Evolutionary conservation across 225 moss, liverwort and hornwort species (phyloP), one percentile per base, ranked within the genome.

Genomic region (Bryum argenteum): DNA sequence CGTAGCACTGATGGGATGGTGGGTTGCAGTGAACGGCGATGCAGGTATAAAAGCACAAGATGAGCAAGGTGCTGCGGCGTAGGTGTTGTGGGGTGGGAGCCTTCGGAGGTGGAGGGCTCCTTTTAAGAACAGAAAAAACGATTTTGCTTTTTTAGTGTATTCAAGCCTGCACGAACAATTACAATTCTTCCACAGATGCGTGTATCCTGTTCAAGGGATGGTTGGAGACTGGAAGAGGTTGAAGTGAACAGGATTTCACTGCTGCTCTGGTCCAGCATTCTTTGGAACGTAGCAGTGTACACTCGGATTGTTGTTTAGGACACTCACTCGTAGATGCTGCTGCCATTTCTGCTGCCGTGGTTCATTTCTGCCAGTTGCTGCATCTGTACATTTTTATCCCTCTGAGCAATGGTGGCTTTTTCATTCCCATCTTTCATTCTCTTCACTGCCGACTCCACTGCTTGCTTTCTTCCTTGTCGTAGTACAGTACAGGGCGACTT

Each of bases 311-410:
- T 70, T 78, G 75, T 80, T 66, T 78, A 78, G 80, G 66, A 78
- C 70, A 69, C 66, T 73, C 70, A 69, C 66, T 73, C 17, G 42
- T 83, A 87, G 83, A 72, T 77, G 72, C 76, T 81, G 72, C 76
- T 81, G 77, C 82, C 77, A 82, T 86, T 80, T 80, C 75, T 79
- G 78, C 74, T 74, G 75, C 81, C 69, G 52, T 71, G 75, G 75
- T 87, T 81, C 70, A 70, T 75, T 70, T 65, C 72, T 80, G 66
- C 80, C 72, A 65, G 71, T 73, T 81, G 81, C 80, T 81, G 81
- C 80, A 72, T 81, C 78, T 87, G 83, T 87, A 87, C 87, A 87
- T 87, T 87, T 83, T 80, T 67, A 73, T 73, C 33, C 62, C 67
- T 65, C 58, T 56, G 75, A 58, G 76, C 81, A 78, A 79, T 81